A percentile compares a stretch with the other conserved stretches of the same genome.
Evolutionary conservation across 352 stramenopile species (phyloP).

Genomic region (Pythium sp.): DNA sequence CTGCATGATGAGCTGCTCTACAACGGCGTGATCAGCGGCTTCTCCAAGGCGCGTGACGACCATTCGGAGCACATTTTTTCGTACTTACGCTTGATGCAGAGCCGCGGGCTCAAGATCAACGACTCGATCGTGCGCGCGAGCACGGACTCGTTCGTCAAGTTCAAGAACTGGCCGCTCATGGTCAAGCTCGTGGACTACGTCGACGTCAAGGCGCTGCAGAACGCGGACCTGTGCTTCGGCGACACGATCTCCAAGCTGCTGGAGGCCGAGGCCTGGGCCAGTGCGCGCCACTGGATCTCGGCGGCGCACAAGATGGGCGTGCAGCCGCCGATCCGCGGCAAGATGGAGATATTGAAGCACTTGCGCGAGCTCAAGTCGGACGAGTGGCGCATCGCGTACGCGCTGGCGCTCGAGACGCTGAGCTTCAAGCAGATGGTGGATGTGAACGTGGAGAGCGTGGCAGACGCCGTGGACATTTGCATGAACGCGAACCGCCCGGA

Average conservation of each 20-base stretch:
- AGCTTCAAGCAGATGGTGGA: constrained; percentile 63
- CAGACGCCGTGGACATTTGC: constrained; percentile 68
- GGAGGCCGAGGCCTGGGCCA: constrained; percentile 45
- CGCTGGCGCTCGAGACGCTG: constrained; percentile 65
- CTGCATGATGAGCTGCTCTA: constrained; percentile 59
- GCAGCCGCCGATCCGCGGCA: constrained; percentile 60
- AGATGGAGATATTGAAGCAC: constrained; percentile 45
- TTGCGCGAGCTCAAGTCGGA: constrained; percentile 33
- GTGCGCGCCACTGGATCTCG: constrained; percentile 59
- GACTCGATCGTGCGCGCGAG: constrained; percentile 75
- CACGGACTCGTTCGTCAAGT: constrained; percentile 68
- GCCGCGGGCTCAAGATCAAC: constrained; percentile 50
- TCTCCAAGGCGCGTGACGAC: constrained; percentile 70
- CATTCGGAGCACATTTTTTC: constrained; percentile 60
- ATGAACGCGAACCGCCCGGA: constrained; percentile 41
- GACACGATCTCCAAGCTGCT: constrained; percentile 82
- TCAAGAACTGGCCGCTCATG: constrained; percentile 59
- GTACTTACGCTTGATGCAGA: constrained; percentile 57
- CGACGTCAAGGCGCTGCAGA: constrained; percentile 45
- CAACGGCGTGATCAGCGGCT: constrained; percentile 78
- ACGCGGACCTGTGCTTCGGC: constrained; percentile 59
- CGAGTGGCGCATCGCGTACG: constrained; percentile 78
- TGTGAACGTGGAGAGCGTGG: constrained; percentile 65
- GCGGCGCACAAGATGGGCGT: constrained; percentile 44
- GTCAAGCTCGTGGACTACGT: constrained; percentile 43